phyloP scores from a whole-genome alignment of 148 eudicot genomes.

The Talinum fruticosum region DNA sequence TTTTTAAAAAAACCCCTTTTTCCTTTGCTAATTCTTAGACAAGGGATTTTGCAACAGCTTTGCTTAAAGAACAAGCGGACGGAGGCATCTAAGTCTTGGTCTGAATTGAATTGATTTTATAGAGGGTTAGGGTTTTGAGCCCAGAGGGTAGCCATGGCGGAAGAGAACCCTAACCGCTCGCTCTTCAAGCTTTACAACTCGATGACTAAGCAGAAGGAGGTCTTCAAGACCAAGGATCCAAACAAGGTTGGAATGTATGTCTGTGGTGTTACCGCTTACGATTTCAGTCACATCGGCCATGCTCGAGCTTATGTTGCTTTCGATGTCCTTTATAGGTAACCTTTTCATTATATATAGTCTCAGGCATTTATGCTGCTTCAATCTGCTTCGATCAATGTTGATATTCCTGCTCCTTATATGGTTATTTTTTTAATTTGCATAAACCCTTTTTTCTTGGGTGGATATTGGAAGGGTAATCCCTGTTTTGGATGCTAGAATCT shows the following conservation, averaged over 20 bases:
- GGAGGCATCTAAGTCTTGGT: neutral
- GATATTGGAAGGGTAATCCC: too few relatives aligned
- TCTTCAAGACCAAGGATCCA: conserved; percentile 42
- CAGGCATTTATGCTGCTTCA: neutral
- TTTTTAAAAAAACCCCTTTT: too few relatives aligned
- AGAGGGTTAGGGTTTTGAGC: conserved; percentile 14
- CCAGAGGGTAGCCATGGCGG: conserved; percentile 30
- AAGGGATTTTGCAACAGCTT: neutral
- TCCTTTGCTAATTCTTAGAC: too few relatives aligned
- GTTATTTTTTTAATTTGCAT: neutral
- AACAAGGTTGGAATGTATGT: conserved; percentile 76
- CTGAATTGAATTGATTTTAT: neutral
- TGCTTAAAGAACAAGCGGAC: neutral
- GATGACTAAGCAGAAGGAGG: conserved; percentile 65
- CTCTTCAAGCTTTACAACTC: conserved; percentile 46
- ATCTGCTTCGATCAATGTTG: too few relatives aligned
- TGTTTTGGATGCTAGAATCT: neutral
- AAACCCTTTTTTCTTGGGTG: neutral
- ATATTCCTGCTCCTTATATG: conserved; percentile 1
- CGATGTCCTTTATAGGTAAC: conserved; percentile 69
- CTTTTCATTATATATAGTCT: neutral
- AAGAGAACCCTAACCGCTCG: conserved; percentile 12
- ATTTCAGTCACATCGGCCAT: conserved; percentile 78
- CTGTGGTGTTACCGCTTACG: conserved; percentile 80
- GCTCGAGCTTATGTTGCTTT: conserved; percentile 88